Conservation (phyloP, 148 eudicot species). For the Drosera capensis region DNA sequence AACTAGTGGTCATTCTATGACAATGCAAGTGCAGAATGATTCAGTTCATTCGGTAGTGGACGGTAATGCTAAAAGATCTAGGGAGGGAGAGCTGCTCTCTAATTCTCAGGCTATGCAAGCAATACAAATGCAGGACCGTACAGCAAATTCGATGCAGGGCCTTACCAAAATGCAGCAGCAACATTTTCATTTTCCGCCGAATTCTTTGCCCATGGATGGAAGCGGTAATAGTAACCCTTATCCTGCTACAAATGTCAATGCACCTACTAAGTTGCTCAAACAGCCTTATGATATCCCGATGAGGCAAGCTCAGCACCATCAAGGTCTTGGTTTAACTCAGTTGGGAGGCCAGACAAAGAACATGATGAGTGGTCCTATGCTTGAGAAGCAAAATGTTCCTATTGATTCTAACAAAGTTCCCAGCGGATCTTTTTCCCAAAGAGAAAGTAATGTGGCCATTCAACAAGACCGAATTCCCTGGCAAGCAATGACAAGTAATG, state of each 20-base stretch:
- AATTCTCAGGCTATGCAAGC: slow-evolving; percentile 39
- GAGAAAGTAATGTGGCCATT: slow-evolving; percentile 14
- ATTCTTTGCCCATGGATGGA: slow-evolving; percentile 54
- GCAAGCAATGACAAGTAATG: slow-evolving; percentile 31
- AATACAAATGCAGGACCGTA: slow-evolving; percentile 33
- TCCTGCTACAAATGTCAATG: slow-evolving; percentile 28
- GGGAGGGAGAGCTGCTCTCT: slow-evolving; percentile 28
- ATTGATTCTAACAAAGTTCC: slow-evolving; percentile 32
- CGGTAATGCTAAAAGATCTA: slow-evolving; percentile 19
- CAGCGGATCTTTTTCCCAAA: slow-evolving; percentile 22
- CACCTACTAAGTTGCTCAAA: slow-evolving; percentile 32
- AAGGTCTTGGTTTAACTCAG: slow-evolving; percentile 28
- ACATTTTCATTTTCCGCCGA: slow-evolving; percentile 57
- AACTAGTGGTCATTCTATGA: slow-evolving; percentile 13
- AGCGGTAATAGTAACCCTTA: slow-evolving; percentile 27
- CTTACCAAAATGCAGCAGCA: slow-evolving; percentile 64
- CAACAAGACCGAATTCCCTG: slow-evolving; percentile 38
- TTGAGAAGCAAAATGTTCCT: slow-evolving; percentile 30
- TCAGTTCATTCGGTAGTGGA: slow-evolving; percentile 23
- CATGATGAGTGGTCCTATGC: slow-evolving; percentile 22
- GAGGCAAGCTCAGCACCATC: slow-evolving; percentile 46
- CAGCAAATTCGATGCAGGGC: slow-evolving; percentile 36
- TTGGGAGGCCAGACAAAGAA: slow-evolving; percentile 31
- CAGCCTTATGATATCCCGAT: slow-evolving; percentile 36
- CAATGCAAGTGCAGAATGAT: slow-evolving; percentile 19